These are phyloP conservation scores for Pigoraptor vietnamica DNA, from an alignment of 78 protist genomes.

Conservation along the genomic window DNA sequence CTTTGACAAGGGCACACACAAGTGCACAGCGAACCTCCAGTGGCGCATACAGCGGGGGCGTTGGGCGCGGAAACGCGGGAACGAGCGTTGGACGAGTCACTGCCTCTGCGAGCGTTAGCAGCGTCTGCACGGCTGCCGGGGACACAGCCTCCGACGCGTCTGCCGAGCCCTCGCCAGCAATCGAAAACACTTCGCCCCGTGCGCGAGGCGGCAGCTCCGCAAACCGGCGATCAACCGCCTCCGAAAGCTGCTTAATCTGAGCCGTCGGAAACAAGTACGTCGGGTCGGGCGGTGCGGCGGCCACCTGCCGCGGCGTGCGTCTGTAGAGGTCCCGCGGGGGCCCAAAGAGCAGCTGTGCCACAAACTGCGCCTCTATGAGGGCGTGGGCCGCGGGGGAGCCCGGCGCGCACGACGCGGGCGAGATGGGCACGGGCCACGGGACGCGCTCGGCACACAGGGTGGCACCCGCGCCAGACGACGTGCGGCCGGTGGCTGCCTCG, in stretches of 20 bases:
- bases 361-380: neutral
- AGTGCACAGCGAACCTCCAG: neutral
- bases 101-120: neutral
- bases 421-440: neutral
- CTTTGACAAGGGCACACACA: neutral
- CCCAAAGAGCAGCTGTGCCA: neutral
- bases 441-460: neutral
- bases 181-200: neutral
- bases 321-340: neutral
- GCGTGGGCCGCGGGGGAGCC: neutral
- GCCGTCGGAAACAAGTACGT: neutral
- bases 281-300: neutral
- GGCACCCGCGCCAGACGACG: neutral
- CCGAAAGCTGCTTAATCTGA: neutral
- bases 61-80: neutral
- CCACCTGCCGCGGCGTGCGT: neutral
- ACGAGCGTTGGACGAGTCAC: neutral
- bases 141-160: neutral
- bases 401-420: neutral
- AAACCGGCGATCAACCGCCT: neutral
- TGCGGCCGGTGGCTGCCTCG: neutral
- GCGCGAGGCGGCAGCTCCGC: neutral
- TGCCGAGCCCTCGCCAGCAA: neutral
- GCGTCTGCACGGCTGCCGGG: neutral
- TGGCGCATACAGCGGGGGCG: neutral